phyloP scores from a whole-genome alignment of 768 basidiomycete species.

The Sarcodon sp. region DNA sequence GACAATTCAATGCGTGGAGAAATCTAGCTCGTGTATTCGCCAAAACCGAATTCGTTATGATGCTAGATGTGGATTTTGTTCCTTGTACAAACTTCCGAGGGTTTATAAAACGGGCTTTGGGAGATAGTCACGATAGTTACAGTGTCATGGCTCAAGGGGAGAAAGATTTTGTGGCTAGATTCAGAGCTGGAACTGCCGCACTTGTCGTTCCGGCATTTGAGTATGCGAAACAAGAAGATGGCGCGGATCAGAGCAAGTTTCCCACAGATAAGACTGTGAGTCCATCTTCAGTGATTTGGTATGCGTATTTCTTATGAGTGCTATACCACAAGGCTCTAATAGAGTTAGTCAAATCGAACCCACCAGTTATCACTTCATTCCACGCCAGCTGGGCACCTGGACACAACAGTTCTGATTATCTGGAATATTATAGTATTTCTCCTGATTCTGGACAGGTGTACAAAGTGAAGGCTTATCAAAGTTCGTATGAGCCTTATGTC shows the following conservation, averaged over 20 bases:
- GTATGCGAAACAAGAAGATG: constrained; percentile 53
- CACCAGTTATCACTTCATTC: constrained; percentile 50
- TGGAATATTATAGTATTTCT: constrained; percentile 38
- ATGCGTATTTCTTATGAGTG: not conserved
- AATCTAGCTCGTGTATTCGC: constrained; percentile 79
- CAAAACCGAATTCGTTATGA: constrained; percentile 75
- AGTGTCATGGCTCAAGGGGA: not conserved
- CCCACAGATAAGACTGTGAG: constrained; percentile 59
- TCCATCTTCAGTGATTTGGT: constrained; percentile 1
- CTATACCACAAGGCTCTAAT: constrained; percentile 16
- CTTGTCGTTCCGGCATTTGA: constrained; percentile 84
- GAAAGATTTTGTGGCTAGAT: constrained; percentile 23
- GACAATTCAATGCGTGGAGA: constrained; percentile 86
- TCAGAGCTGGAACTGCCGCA: constrained; percentile 51
- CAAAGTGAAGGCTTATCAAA: constrained; percentile 63
- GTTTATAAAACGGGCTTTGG: constrained; percentile 26
- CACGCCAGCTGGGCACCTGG: constrained; percentile 69
- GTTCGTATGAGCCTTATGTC: constrained; percentile 83
- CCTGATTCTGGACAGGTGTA: constrained; percentile 56
- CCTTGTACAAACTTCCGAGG: constrained; percentile 71
- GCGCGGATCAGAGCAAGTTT: constrained; percentile 42
- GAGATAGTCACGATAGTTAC: constrained; percentile 13
- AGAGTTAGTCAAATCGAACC: constrained; percentile 45
- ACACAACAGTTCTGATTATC: constrained; percentile 74
- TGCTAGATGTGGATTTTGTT: constrained; percentile 86